A percentile compares a stretch with the other conserved stretches of the same genome.
These are phyloP conservation scores for Russula dissimulans DNA, from an alignment of 768 basidiomycete genomes.

Conservation along the genomic window DNA sequence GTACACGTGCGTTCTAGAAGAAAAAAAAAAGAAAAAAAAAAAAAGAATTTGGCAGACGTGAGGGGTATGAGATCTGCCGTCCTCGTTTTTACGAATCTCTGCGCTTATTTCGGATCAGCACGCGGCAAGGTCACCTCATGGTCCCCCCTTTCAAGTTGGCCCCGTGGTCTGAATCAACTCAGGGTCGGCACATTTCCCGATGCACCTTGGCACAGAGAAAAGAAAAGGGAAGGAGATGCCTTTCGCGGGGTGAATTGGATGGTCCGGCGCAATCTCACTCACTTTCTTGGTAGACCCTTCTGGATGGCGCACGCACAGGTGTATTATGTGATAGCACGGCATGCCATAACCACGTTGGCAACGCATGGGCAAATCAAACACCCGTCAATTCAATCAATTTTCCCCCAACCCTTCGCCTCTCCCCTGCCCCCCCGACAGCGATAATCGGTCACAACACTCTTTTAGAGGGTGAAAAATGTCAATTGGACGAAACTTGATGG, in stretches of 20 bases:
- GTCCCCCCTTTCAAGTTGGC: neutral
- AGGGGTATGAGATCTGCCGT: no score
- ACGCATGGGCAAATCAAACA: neutral
- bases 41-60: no score
- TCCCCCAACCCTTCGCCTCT: neutral
- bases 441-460: neutral
- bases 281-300: neutral
- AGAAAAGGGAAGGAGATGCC: neutral
- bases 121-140: neutral
- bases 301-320: neutral
- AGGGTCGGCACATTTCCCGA: no score
- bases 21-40: no score
- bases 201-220: neutral
- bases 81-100: no score
- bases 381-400: neutral
- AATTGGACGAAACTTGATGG: neutral
- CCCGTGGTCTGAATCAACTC: neutral
- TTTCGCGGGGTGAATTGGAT: neutral
- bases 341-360: slow-evolving; percentile 1
- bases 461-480: neutral
- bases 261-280: no score
- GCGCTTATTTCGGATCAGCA: neutral
- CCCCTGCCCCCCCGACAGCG: neutral
- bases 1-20: no score
- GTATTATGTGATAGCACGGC: no score